These are phyloP conservation scores for Ceratobasidium sp. DNA, from an alignment of 1,284 basidiomycete genomes.

Conservation along the genomic window DNA sequence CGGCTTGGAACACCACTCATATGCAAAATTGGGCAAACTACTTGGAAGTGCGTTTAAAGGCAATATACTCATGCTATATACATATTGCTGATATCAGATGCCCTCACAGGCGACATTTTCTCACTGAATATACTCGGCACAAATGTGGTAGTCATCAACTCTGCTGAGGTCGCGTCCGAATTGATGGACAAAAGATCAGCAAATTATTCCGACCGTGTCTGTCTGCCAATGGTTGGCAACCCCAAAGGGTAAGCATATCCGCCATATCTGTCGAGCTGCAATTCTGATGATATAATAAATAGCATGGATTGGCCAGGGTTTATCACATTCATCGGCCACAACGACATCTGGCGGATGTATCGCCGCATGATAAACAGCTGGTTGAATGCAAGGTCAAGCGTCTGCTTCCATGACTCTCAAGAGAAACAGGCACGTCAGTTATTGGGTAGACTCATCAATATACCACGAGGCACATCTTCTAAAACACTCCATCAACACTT, in stretches of 20 bases:
- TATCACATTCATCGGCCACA: neutral
- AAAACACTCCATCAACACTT: neutral
- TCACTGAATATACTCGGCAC: slow-evolving; percentile 2
- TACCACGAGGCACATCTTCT: neutral
- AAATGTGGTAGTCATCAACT: slow-evolving; percentile 1
- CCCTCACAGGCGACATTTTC: slow-evolving; percentile 4
- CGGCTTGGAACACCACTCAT: slow-evolving; percentile 3
- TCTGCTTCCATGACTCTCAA: neutral
- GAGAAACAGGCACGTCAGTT: slow-evolving; percentile 3
- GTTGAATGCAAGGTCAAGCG: neutral
- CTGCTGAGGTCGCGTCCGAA: neutral
- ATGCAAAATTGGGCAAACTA: slow-evolving; percentile 1
- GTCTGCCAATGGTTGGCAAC: neutral
- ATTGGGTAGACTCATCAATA: neutral
- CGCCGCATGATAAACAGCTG: slow-evolving; percentile 31
- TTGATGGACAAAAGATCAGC: slow-evolving; percentile 14
- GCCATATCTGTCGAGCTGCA: neutral
- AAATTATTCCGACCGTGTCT: slow-evolving; percentile 15
- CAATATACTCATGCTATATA: neutral
- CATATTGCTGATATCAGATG: neutral
- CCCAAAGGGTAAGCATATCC: neutral
- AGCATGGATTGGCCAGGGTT: slow-evolving; percentile 14
- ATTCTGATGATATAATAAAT: neutral
- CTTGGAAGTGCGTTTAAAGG: neutral
- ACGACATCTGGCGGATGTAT: slow-evolving; percentile 9